A percentile compares a stretch with the other conserved stretches of the same genome.
Evolutionary conservation across 371 early-diverging fungal genomes (phyloP).

Genomic region (Parasitella parasitica): DNA sequence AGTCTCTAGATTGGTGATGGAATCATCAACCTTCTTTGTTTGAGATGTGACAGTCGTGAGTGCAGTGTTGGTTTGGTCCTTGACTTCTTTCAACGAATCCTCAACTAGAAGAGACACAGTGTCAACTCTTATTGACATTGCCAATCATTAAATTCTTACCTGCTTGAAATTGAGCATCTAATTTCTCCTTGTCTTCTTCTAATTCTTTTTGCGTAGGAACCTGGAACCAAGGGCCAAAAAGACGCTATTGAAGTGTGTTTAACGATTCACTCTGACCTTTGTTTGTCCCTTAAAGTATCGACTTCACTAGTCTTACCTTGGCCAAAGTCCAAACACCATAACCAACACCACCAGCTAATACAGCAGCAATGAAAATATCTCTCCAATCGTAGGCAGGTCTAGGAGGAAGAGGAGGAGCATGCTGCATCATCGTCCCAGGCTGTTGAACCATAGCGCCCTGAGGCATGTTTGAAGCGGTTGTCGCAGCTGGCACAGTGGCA

Average conservation of each 20-base stretch:
- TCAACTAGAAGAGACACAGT: conserved; percentile 31
- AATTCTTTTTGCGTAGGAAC: conserved; percentile 69
- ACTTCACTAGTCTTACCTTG: conserved; percentile 63
- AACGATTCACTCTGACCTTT: too few relatives aligned
- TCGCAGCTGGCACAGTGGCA: conserved; percentile 26
- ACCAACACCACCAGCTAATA: conserved; percentile 83
- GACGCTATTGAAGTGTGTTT: conserved; percentile 46
- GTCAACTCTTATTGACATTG: too few relatives aligned
- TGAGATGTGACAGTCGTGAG: conserved; percentile 73
- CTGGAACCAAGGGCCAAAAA: conserved; percentile 68
- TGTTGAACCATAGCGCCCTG: conserved; percentile 19
- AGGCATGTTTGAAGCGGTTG: conserved; percentile 9
- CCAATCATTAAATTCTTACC: conserved; percentile 31
- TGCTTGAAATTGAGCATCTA: conserved; percentile 73
- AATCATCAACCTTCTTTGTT: conserved; percentile 70
- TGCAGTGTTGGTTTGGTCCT: conserved; percentile 68
- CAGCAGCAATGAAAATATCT: conserved; percentile 88
- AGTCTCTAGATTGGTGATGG: conserved; percentile 65
- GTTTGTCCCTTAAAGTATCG: not conserved
- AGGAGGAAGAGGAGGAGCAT: conserved; percentile 64
- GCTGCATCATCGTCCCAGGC: conserved; percentile 30
- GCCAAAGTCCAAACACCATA: conserved; percentile 82
- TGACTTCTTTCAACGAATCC: conserved; percentile 55
- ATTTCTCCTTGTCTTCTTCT: conserved; percentile 68
- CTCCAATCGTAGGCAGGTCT: conserved; percentile 84